Evolutionary conservation across 2,329 filamentous ascomycete genomes (phyloP), one percentile per base, ranked within the genome.

Genomic region (Aspergillus floridensis): DNA sequence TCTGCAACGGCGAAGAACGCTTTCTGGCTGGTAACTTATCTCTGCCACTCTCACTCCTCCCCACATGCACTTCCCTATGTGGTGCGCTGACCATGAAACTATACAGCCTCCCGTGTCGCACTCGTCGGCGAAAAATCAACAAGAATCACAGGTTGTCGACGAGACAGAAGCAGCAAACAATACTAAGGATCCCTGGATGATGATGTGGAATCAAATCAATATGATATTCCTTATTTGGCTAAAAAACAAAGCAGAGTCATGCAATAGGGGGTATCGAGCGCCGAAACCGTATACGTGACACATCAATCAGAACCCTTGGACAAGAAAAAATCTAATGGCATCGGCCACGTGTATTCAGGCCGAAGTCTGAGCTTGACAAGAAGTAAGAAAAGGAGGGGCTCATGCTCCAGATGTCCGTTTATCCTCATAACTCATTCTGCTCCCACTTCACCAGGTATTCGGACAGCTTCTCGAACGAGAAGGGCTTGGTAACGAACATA

Each of bases 401-500:
- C 14, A 41, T 1, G 16, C 8, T 14, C 2, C 4, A 35, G 11
- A 35, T 14, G 32, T 35, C 2, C 3, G 14, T 16, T 8, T 1
- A 3, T 3, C 5, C 14, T 44, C 16, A 44, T 44, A 44, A 19
- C n/a, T 19, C 7, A 16, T 58, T 57, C 12, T 48, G 60, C 54
- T 72, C 67, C 74, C 74, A 75, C 44, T 74, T 71, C 16, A 67
- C 63, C 22, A 80, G 59, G 21, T 80, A 60, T 10, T 74, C 66
- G 4, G 75, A 74, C 3, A 80, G 75, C 60, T 77, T 75, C 56
- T 73, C 76, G 57, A 80, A 78, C 0, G 74, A 76, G 5, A 81
- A 77, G 0, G 79, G 79, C 59, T 81, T 81, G 3, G 77, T 80
- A 35, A 81, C 69, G 61, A 79, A 81, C 24, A 80, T 64, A 61